Evolutionary conservation across 768 basidiomycete genomes (phyloP), one percentile per base, ranked within the genome.

Genomic region (Glaciozyma antarctica): DNA sequence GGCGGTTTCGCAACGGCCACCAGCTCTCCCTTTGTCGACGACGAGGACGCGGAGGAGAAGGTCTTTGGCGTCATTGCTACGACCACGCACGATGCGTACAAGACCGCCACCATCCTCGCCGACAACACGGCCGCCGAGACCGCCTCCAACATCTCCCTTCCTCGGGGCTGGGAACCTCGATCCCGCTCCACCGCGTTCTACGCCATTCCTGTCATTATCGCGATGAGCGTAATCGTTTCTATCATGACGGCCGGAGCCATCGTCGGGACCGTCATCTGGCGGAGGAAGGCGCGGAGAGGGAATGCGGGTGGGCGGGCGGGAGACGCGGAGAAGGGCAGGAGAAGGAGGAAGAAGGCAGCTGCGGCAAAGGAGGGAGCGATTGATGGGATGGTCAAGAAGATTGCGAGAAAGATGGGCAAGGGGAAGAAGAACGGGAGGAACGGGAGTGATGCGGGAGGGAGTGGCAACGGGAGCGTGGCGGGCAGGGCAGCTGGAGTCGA

Each of bases 121-220:
- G 44, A 61, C 51, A 43, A 32, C 3, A 43, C 51, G 9, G n/a
- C 60, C 30, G 34, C 32, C 24, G 58, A 58, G 3, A 48, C 52
- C 9, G 22, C 52, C 9, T 45, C 66, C 1, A 22, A 34, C 16
- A 54, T 64, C 45, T 43, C 44, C 19, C 62, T 70, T 26, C 69
- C 69, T 15, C 28, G 28, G 5, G 69, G 69, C 1, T 70, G 69
- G 69, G 57, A 58, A 24, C 53, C 65, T 5, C 22, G 48, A 13
- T 45, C 59, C 10, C 59, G 69, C 30, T 60, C 63, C 26, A 70
- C 69, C 5, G 32, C 62, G 28, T 66, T 53, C 55, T 70, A 70
- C 69, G 65, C 65, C 60, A 65, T 70, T 12, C 69, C 65, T 8
- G 53, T 70, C 56, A 66, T 70, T 32, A 60, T 70, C 45, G 51